These are phyloP conservation scores for Fragaria iinumae DNA, from an alignment of 306 rosid genomes.

Conservation along the genomic window DNA sequence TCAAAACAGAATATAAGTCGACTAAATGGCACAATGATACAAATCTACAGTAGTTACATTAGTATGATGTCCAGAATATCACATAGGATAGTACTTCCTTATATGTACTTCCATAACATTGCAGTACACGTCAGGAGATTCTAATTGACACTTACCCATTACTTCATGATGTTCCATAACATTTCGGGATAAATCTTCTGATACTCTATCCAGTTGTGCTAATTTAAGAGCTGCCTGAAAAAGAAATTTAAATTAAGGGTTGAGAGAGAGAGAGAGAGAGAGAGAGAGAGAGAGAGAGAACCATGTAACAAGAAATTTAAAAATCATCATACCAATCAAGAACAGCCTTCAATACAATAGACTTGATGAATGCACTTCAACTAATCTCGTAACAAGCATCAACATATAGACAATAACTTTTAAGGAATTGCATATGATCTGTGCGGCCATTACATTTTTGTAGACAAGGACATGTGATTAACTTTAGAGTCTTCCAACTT, in stretches of 20 bases:
- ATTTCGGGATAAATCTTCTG: conserved; percentile 78
- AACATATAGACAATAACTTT: background rate
- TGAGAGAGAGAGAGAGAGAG: background rate
- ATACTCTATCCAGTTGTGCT: conserved; percentile 86
- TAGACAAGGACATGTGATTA: background rate
- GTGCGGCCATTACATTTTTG: background rate
- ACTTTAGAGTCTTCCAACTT: background rate
- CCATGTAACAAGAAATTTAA: background rate
- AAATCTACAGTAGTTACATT: background rate
- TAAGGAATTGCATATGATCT: background rate
- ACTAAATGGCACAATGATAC: background rate
- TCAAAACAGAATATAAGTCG: background rate
- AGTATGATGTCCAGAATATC: background rate
- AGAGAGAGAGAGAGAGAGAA: background rate
- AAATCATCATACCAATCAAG: background rate
- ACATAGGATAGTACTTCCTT: background rate
- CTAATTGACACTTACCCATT: conserved; percentile 73
- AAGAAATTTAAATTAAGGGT: background rate
- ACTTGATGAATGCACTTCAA: background rate
- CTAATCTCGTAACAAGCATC: background rate
- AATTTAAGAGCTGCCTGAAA: conserved; percentile 84
- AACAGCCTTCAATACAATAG: background rate
- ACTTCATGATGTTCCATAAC: conserved; percentile 99
- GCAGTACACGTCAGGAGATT: background rate
- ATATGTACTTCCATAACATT: conserved; percentile 7